Conservation (phyloP, 768 basidiomycete genomes). For the Cantharellus cinnabarinus region DNA sequence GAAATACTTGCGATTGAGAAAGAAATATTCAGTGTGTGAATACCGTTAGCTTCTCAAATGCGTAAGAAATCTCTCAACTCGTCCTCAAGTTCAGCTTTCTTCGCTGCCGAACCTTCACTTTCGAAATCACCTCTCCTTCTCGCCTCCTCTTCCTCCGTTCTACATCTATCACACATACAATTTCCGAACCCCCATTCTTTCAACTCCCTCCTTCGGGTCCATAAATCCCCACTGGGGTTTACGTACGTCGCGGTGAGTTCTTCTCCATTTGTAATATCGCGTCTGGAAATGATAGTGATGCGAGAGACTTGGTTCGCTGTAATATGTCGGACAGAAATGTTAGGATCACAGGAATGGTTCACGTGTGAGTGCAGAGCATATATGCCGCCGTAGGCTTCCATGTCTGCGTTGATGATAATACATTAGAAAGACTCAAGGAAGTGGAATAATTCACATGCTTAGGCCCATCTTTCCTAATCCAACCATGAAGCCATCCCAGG, state of each 20-base stretch:
- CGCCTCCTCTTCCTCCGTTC: conserved; percentile 26
- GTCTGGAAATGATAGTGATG: conserved; percentile 52
- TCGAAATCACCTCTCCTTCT: background rate
- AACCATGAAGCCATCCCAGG: conserved; percentile 53
- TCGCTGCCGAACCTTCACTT: background rate
- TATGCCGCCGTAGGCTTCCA: conserved; percentile 72
- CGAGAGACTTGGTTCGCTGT: conserved; percentile 49
- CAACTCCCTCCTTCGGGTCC: conserved; percentile 19
- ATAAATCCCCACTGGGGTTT: conserved; percentile 34
- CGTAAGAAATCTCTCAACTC: conserved; percentile 11
- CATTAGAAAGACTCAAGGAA: background rate
- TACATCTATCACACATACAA: conserved; percentile 50
- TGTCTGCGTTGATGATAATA: conserved; percentile 24
- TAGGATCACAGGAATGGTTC: conserved; percentile 72
- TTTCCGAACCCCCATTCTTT: conserved; percentile 56
- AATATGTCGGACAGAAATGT: conserved; percentile 57
- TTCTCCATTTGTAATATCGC: conserved; percentile 42
- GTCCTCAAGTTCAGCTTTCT: conserved; percentile 6
- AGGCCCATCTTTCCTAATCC: conserved; percentile 62
- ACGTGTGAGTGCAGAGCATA: conserved; percentile 74
- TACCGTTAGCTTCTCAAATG: conserved; percentile 1
- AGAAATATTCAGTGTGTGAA: too few species aligned
- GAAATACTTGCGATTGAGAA: too few species aligned
- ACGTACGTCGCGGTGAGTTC: conserved; percentile 69
- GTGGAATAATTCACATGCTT: conserved; percentile 28